Conservation (phyloP, 2,329 filamentous ascomycete genomes). For the Gnomoniopsis smithogilvyi region DNA sequence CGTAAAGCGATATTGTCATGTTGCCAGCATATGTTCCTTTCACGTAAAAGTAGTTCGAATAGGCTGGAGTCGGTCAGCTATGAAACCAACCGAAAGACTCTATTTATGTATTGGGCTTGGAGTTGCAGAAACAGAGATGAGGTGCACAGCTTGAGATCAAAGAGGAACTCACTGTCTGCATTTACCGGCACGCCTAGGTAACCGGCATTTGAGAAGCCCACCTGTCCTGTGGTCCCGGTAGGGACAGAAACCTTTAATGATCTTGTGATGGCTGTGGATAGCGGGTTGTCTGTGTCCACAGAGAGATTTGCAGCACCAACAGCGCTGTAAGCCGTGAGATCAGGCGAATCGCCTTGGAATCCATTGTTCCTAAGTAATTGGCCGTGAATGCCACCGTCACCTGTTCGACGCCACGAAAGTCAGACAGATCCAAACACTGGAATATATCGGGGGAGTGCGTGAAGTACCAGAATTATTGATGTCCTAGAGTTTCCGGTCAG, state of each 20-base stretch:
- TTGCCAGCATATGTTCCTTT: slow-evolving; percentile 44
- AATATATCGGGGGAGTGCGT: not conserved
- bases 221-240: not conserved
- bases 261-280: slow-evolving; percentile 49
- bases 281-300: slow-evolving; percentile 43
- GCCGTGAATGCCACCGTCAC: slow-evolving; percentile 44
- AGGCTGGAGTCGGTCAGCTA: slow-evolving; percentile 21
- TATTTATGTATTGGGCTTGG: not conserved
- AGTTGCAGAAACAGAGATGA: not conserved
- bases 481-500: slow-evolving; percentile 29
- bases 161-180: slow-evolving; percentile 1
- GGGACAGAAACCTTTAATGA: slow-evolving; percentile 41
- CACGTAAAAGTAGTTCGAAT: slow-evolving; percentile 51
- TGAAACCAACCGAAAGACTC: not conserved
- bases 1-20: slow-evolving; percentile 43
- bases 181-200: not conserved
- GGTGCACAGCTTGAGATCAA: not conserved
- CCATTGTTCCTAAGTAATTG: slow-evolving; percentile 69
- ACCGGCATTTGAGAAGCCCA: slow-evolving; percentile 7
- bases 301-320: slow-evolving; percentile 41
- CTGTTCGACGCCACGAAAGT: not conserved
- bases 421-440: no score
- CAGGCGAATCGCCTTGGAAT: slow-evolving; percentile 55
- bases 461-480: slow-evolving; percentile 64
- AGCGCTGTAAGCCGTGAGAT: slow-evolving; percentile 41